Evolutionary conservation across 2,329 filamentous ascomycete species (phyloP).

Genomic region (Herpotrichia juniperi): DNA sequence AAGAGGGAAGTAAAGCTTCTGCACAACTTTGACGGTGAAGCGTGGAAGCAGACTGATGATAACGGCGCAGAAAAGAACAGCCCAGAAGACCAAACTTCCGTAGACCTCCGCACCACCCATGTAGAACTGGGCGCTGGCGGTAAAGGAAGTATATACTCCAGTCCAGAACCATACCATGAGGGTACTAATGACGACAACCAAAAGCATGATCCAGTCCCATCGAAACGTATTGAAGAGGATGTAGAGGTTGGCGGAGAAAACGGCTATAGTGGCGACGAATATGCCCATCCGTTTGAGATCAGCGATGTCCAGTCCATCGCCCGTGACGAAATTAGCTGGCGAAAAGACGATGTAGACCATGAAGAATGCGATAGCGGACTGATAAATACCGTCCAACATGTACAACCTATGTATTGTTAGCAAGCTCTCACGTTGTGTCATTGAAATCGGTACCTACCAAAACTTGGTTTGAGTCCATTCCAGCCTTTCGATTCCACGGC

Average conservation of each 20-base stretch:
- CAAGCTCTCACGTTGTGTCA: neutral
- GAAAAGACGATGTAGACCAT: slow-evolving; percentile 84
- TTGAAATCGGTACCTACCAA: slow-evolving; percentile 68
- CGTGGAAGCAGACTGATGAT: slow-evolving; percentile 85
- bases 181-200: slow-evolving; percentile 82
- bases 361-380: slow-evolving; percentile 92
- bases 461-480: slow-evolving; percentile 98
- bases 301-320: slow-evolving; percentile 75
- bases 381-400: slow-evolving; percentile 93
- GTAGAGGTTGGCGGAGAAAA: slow-evolving; percentile 91
- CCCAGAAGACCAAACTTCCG: slow-evolving; percentile 84
- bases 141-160: slow-evolving; percentile 76
- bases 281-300: slow-evolving; percentile 86
- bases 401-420: slow-evolving; percentile 62
- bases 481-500: slow-evolving; percentile 90
- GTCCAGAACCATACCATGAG: slow-evolving; percentile 96
- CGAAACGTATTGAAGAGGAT: slow-evolving; percentile 95
- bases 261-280: slow-evolving; percentile 82
- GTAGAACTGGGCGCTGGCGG: slow-evolving; percentile 70
- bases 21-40: slow-evolving; percentile 82
- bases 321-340: slow-evolving; percentile 70
- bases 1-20: slow-evolving; percentile 92
- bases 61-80: slow-evolving; percentile 76
- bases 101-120: slow-evolving; percentile 80
- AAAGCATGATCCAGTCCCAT: slow-evolving; percentile 95